Conservation (phyloP, 805 yeast species). For the Spathaspora passalidarum region DNA sequence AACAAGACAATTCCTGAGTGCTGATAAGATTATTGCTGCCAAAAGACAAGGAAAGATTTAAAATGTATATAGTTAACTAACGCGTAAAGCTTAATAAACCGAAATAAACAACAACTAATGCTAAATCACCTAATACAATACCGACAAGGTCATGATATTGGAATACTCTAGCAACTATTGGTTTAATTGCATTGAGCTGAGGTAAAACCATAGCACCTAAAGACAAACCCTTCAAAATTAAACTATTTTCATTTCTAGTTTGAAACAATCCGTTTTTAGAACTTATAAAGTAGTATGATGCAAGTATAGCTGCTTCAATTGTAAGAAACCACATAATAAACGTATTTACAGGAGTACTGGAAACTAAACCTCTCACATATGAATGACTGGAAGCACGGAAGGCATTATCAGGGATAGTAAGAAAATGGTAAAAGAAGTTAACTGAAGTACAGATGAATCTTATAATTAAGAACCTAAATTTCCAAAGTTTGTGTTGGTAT, state of each 20-base stretch:
- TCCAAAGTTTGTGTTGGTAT: constrained; percentile 32
- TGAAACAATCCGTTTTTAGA: constrained; percentile 21
- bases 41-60: constrained; percentile 28
- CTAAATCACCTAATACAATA: constrained; percentile 35
- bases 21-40: constrained; percentile 39
- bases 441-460: constrained; percentile 23
- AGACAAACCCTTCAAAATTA: constrained; percentile 25
- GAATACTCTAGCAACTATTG: constrained; percentile 24
- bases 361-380: constrained; percentile 21
- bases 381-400: constrained; percentile 26
- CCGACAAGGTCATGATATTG: constrained; percentile 37
- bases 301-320: constrained; percentile 30
- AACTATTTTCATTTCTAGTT: constrained; percentile 22
- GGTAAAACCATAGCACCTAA: constrained; percentile 36
- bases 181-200: constrained; percentile 24
- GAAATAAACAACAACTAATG: constrained; percentile 35
- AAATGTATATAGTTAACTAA: constrained; percentile 1
- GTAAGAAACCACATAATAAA: constrained; percentile 30
- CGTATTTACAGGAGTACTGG: constrained; percentile 10
- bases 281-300: constrained; percentile 30
- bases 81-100: constrained; percentile 28
- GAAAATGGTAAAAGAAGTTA: constrained; percentile 36
- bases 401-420: constrained; percentile 8
- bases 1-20: constrained; percentile 27
- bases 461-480: constrained; percentile 28